Percentiles rank a stretch among this genome's conserved stretches.
phyloP scores from a whole-genome alignment of 805 yeast genomes.

The Candida schatavii region DNA sequence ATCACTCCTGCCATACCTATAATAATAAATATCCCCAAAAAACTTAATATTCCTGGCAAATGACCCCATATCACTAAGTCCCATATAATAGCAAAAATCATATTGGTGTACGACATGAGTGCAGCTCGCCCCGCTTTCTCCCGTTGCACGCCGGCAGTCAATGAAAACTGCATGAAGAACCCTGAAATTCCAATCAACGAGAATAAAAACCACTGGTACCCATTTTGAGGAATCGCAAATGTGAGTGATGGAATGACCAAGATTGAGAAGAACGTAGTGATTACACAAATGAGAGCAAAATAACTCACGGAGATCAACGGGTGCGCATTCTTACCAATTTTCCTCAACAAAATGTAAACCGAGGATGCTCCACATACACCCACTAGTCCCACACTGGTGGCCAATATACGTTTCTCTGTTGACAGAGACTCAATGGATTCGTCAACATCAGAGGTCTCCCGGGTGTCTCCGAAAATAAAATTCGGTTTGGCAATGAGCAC shows the following conservation, averaged over 20 bases:
- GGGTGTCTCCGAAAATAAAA: slow-evolving; percentile 55
- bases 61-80: slow-evolving; percentile 72
- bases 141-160: slow-evolving; percentile 80
- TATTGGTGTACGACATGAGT: slow-evolving; percentile 70
- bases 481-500: slow-evolving; percentile 77
- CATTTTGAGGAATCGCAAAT: slow-evolving; percentile 59
- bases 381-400: slow-evolving; percentile 58
- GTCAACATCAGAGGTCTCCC: slow-evolving; percentile 26
- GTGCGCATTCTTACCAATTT: slow-evolving; percentile 75
- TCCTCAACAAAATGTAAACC: slow-evolving; percentile 69
- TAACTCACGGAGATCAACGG: slow-evolving; percentile 77
- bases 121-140: slow-evolving; percentile 77
- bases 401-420: slow-evolving; percentile 55
- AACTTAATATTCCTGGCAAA: slow-evolving; percentile 65
- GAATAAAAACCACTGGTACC: slow-evolving; percentile 65
- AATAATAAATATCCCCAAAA: slow-evolving; percentile 68
- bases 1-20: slow-evolving; percentile 62
- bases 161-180: slow-evolving; percentile 72
- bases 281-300: slow-evolving; percentile 60
- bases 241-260: slow-evolving; percentile 54
- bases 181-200: slow-evolving; percentile 69
- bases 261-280: slow-evolving; percentile 54
- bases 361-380: slow-evolving; percentile 70
- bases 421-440: slow-evolving; percentile 49
- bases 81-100: slow-evolving; percentile 76